Evolutionary conservation across 305 asterid species (phyloP).

Genomic region (Fraxinus velutina): DNA sequence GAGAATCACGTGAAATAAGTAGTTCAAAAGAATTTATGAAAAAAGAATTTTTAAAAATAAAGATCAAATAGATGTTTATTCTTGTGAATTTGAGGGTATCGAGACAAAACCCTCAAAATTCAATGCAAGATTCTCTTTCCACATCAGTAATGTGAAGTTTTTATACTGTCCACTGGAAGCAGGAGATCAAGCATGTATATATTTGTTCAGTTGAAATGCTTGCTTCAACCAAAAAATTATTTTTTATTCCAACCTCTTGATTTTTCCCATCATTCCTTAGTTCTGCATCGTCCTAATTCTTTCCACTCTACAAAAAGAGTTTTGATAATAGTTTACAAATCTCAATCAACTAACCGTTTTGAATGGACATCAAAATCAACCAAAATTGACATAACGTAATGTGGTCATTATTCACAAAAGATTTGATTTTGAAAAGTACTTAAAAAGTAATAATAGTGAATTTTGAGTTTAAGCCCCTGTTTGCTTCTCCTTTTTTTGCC

Average conservation of each 20-base stretch:
- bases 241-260: too few species aligned
- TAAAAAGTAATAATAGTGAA: not conserved
- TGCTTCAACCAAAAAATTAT: not conserved
- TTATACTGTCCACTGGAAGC: not conserved
- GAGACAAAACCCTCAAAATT: not conserved
- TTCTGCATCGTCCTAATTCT: not conserved
- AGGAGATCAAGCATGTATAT: not conserved
- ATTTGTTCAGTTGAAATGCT: not conserved
- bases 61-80: not conserved
- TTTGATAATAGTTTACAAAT: not conserved
- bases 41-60: too few species aligned
- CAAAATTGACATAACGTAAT: not conserved
- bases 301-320: not conserved
- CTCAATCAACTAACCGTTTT: not conserved
- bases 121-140: too few species aligned
- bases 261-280: not conserved
- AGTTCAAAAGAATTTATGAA: not conserved
- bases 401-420: not conserved
- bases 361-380: not conserved
- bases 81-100: not conserved
- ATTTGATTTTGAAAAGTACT: too few species aligned
- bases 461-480: too few species aligned
- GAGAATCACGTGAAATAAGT: not conserved
- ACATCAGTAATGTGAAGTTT: not conserved
- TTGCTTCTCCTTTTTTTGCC: too few species aligned